phyloP scores from a whole-genome alignment of 2,329 filamentous ascomycete genomes.

The Kalmusia sp. region DNA sequence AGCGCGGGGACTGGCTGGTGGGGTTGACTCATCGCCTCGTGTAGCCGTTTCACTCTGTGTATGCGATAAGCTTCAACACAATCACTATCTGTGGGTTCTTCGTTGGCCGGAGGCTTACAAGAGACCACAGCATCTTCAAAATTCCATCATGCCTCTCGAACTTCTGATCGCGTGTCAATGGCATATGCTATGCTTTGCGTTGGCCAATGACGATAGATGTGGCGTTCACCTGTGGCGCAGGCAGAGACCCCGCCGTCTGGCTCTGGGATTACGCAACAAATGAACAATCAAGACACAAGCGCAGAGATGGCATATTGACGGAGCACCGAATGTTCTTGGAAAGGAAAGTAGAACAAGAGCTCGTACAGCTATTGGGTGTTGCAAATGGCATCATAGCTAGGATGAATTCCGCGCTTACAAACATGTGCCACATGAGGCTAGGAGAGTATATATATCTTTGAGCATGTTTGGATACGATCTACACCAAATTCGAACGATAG shows the following conservation, averaged over 20 bases:
- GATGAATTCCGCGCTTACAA: constrained; percentile 43
- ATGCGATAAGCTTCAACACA: constrained; percentile 20
- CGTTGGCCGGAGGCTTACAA: neutral
- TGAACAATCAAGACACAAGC: no score
- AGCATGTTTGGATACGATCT: neutral
- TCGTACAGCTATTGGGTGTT: neutral
- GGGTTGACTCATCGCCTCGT: constrained; percentile 22
- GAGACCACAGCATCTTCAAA: neutral
- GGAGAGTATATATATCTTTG: neutral
- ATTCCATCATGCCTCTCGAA: neutral
- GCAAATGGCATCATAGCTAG: constrained; percentile 5
- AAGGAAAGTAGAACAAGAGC: neutral
- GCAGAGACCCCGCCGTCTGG: neutral
- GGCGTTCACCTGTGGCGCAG: constrained; percentile 10
- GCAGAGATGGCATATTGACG: no score
- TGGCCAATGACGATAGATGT: neutral
- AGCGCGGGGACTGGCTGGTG: constrained; percentile 30
- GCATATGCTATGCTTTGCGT: neutral
- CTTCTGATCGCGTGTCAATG: constrained; percentile 7
- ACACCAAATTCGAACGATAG: no score
- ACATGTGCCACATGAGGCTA: constrained; percentile 8
- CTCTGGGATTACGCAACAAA: neutral
- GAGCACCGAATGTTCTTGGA: no score
- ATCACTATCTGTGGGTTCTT: constrained; percentile 2
- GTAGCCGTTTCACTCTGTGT: constrained; percentile 27